phyloP scores from a whole-genome alignment of 176 grass and related monocot genomes.

The Juncus effusus region DNA sequence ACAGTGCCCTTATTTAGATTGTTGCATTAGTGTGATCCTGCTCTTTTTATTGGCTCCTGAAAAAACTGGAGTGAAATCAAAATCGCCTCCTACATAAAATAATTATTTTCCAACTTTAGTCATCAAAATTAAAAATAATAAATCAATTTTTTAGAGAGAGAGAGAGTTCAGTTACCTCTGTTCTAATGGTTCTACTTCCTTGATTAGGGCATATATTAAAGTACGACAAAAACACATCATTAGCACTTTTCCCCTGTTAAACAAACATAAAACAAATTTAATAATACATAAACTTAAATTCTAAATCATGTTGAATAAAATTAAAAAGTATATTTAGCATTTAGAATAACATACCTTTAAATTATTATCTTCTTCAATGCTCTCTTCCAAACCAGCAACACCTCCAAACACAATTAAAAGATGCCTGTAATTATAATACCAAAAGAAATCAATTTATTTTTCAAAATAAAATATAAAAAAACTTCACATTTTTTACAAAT shows the following conservation, averaged over 20 bases:
- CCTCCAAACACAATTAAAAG: constrained; percentile 90
- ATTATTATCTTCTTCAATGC: constrained; percentile 85
- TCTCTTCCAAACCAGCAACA: constrained; percentile 91
- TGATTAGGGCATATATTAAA: constrained; percentile 91
- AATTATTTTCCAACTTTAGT: constrained; percentile 18
- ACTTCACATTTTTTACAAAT: neutral
- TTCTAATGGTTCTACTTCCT: constrained; percentile 99
- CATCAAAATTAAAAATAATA: constrained; percentile 6
- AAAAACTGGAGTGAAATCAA: constrained; percentile 86
- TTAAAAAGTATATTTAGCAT: neutral
- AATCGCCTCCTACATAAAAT: constrained; percentile 67
- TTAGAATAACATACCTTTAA: constrained; percentile 54
- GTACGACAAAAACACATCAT: constrained; percentile 73
- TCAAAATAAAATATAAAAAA: neutral
- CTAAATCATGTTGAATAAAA: constrained; percentile 14
- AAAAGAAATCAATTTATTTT: neutral
- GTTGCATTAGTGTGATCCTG: constrained; percentile 24
- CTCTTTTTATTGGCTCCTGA: constrained; percentile 65
- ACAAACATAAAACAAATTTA: constrained; percentile 17
- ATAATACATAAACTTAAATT: constrained; percentile 4
- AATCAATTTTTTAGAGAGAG: constrained; percentile 17
- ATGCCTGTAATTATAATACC: constrained; percentile 44
- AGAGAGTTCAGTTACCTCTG: constrained; percentile 55
- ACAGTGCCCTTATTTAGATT: too few species aligned
- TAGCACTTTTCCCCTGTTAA: constrained; percentile 53